Base-by-base conservation (phyloP, 1,284 basidiomycete species). In the Lignosus rhinocerotis region DNA sequence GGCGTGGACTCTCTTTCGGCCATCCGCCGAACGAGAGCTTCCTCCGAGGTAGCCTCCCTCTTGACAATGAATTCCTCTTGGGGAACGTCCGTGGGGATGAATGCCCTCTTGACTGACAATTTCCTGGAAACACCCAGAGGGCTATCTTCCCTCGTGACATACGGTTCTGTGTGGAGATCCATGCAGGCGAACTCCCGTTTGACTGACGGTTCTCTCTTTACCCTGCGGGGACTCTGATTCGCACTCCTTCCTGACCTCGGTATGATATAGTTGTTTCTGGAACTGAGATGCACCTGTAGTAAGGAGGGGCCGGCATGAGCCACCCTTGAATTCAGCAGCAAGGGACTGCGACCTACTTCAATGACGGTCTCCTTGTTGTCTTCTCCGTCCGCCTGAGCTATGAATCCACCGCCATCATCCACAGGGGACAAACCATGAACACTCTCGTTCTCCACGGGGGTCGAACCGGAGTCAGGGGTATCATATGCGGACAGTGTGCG, bases 281-380 rank as follows among this genome's bases (percentile, higher is more conserved):
- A 51, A 31, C 57, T 58, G 12, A 54, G 57, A 42, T 17, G 57
- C 17, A 58, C 33, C 57, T 58, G 41, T 6, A 14, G 2, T 17
- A 6, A 5, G 10, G 12, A 2, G 17, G 30, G 30, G 17, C 25
- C n/a, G 39, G 25, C 32, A 2, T 14, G 30, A 34, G 17, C 25
- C n/a, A 47, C 32, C 32, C 10, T 14, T 10, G 8, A 19, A 14
- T 39, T 6, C 14, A 14, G 11, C 11, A 39, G 36, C 11, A 39
- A 14, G 14, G n/a, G 11, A 12, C 17, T 9, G 9, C n/a, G 1
- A 10, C 12, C 34, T n/a, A 19, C 32, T 16, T 19, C n/a, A 4
- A 36, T n/a, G 9, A 36, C 46, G 33, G 44, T 51, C 47, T 54
- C 57, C 30, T 58, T 54, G 17, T 42, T 41, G 16, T 54, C 56